These are phyloP conservation scores for Diutina sp. DNA, from an alignment of 1,139 yeast species.

Conservation along the genomic window DNA sequence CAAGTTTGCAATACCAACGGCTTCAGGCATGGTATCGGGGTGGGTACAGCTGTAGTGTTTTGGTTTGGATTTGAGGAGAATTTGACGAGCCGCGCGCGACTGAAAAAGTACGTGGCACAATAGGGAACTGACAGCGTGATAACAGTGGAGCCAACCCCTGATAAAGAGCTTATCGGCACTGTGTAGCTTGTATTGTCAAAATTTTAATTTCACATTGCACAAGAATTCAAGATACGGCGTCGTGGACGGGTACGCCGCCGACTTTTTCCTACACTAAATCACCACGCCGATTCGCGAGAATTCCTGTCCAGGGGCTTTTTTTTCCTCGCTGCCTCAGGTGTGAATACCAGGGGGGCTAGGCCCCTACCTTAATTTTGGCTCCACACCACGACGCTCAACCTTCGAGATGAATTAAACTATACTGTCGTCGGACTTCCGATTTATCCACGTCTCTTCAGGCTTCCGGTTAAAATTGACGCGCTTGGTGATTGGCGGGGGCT, in stretches of 20 bases:
- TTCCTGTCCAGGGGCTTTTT: not conserved
- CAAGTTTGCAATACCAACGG: conserved; percentile 76
- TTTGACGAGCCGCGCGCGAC: conserved; percentile 1
- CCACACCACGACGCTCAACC: not conserved
- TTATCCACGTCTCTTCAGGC: not conserved
- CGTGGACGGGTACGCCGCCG: not conserved
- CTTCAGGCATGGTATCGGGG: conserved; percentile 19
- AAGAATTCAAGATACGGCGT: no score
- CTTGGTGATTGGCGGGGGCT: not conserved
- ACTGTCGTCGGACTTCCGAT: no score
- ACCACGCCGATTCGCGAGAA: not conserved
- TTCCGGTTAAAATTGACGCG: not conserved
- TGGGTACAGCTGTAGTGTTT: not conserved
- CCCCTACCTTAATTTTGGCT: not conserved
- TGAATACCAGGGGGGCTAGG: not conserved
- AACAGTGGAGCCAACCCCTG: not conserved
- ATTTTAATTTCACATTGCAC: no score
- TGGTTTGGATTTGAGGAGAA: not conserved
- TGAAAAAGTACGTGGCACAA: not conserved
- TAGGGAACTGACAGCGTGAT: not conserved
- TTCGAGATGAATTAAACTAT: no score
- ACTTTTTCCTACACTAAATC: not conserved
- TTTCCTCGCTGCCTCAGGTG: not conserved
- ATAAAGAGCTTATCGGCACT: no score
- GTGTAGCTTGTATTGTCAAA: no score